Base-by-base conservation (phyloP, 2,329 filamentous ascomycete species). In the Fusarium sp. region DNA sequence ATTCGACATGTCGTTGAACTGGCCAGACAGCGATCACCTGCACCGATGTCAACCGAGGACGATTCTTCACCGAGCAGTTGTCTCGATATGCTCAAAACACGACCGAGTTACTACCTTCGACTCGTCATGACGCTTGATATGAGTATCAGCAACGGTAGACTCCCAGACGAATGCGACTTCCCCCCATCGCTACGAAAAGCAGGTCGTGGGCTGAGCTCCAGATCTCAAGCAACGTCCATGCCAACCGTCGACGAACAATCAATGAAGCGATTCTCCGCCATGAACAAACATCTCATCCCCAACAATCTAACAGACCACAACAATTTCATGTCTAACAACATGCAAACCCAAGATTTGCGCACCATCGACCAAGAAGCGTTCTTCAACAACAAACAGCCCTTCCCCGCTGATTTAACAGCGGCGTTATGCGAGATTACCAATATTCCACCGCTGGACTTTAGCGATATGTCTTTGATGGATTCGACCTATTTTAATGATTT, bases 111-210 rank as follows among this genome's bases (percentile, higher is more conserved):
- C 3, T 78, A 78, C 2, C 3, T 78, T 1, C 64, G 75, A 1
- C 38, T 78, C 0, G 76, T 75, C 0, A 72, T 78, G 67, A 78
- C 76, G 0, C 68, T 78, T 10, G 76, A 78, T 34, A 61, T 78
- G 45, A 77, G 76, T 15, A 78, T 78, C 15, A 77, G 76, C 26
- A 68, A 78, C 20, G 76, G 76, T 0, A 72, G 73, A 12, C 47
- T 78, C 0, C 76, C 76, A 2, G 76, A 78, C 0, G 76, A 78
- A 15, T 76, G 62, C 17, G 76, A 78, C 28, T 78, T 78, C 15
- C 76, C 76, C 0, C 73, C 73, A 1, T 69, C 64, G 0, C 7
- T 78, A 2, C 61, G 76, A 8, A 71, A 75, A 18, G 15, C 48
- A 4, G 52, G 57, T 8, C 54, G 52, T 2, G 54, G 50, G 1